These are phyloP conservation scores for Lentinus polychrous DNA, from an alignment of 1,284 basidiomycete genomes.

Conservation along the genomic window DNA sequence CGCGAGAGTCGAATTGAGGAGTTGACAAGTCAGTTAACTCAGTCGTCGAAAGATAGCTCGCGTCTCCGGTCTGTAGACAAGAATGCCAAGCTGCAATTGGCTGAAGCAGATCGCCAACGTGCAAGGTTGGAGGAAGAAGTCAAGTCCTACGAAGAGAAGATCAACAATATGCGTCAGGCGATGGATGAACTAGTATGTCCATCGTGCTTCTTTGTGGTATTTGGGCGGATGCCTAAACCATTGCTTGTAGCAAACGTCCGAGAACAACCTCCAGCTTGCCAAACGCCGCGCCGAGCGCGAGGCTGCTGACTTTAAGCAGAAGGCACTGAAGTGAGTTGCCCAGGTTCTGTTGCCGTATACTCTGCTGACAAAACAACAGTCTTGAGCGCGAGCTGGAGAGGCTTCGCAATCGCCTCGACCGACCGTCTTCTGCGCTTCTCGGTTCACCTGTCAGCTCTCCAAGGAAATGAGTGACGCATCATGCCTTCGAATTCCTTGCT, in stretches of 20 bases:
- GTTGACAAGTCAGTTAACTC: constrained; percentile 54
- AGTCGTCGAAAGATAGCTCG: constrained; percentile 41
- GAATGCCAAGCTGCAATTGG: constrained; percentile 41
- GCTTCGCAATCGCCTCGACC: constrained; percentile 50
- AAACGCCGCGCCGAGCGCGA: constrained; percentile 75
- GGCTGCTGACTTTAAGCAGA: constrained; percentile 65
- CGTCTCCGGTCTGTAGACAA: constrained; percentile 48
- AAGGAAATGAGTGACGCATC: constrained; percentile 18
- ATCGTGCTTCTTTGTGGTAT: not conserved
- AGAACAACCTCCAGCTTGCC: constrained; percentile 57
- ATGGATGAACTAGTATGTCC: constrained; percentile 53
- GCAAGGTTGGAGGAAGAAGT: constrained; percentile 60
- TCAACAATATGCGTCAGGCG: constrained; percentile 45
- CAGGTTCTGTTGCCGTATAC: constrained; percentile 3
- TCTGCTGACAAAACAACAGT: constrained; percentile 27
- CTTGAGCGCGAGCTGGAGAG: constrained; percentile 67
- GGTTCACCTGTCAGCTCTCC: constrained; percentile 28
- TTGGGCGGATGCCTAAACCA: not conserved
- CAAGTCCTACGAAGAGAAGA: constrained; percentile 48
- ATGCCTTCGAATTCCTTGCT: not conserved
- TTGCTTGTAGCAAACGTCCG: constrained; percentile 58
- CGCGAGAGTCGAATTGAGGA: constrained; percentile 68
- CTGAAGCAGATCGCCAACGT: constrained; percentile 56
- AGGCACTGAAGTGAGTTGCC: constrained; percentile 51
- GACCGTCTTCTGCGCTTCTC: constrained; percentile 26